Evolutionary conservation across 2,329 filamentous ascomycete species (phyloP), one percentile per base, ranked within the genome.

Genomic region (Calonectria crousiana): DNA sequence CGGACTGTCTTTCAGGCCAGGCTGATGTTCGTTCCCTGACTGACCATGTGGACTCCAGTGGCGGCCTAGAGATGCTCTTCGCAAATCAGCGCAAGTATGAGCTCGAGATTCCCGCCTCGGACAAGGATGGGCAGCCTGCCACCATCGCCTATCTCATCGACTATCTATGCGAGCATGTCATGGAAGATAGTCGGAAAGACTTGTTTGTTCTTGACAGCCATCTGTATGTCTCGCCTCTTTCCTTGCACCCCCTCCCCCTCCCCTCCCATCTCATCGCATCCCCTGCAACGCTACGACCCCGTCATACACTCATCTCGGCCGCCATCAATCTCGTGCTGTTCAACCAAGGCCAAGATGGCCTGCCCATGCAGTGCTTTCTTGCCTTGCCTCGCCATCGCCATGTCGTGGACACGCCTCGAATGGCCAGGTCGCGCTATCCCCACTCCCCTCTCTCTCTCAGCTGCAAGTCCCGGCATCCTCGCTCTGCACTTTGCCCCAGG

Each of bases 31-130:
- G 66, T 67, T 71, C 51, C 68, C 53, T 73, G 53, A 69, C 79
- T 79, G 79, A 77, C 69, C 74, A 72, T 75, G 67, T 72, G 56
- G 66, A 58, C 76, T 73, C 71, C 79, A 96, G 97, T 77, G 97
- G 97, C 75, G 97, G 97, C 28, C 91, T 99, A 23, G 97, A 99
- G 86, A 94, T 98, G 87, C 93, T 99, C 77, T 99, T 99, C 86
- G 92, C 93, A 38, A 93, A 98, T 83, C 89, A 95, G 85, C 91
- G 93, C 71, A 93, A 92, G 79, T 94, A 96, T 83, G 86, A 88
- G 28, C 83, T 99, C 58, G 86, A 89, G 4, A 84, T 98, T 52
- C 95, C 96, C 26, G 85, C 90, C 36, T 88, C 82, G 70, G 90
- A 93, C 81, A 86, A 89, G 68, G 86, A 91, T 74, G 92, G 92